Evolutionary conservation across 192 early-diverging fungal species (phyloP), one percentile per base, ranked within the genome.

Genomic region (Rhizophagus sp.): DNA sequence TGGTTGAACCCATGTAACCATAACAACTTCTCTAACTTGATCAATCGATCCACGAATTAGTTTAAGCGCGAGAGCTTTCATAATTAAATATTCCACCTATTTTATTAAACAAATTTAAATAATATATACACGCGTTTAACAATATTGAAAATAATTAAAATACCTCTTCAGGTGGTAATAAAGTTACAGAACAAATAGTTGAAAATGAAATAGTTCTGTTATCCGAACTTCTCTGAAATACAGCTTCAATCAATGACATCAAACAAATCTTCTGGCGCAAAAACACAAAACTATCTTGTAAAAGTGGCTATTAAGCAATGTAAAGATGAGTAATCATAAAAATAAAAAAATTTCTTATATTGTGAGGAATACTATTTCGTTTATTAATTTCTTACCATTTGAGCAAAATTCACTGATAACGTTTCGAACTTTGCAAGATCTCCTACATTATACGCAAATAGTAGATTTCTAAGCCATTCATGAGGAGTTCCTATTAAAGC

Each of bases 1-100:
- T 25, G 98, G 97, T 86, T 98, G 97, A 13, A 99, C 98, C 98
- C 98, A 99, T 71, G 95, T 92, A 47, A 99, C 93, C 44, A 88
- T 88, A 10, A 99, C 95, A 13, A 93, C 87, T 77, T 92, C 86
- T 41, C 95, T 95, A 27, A 99, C 96, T 86, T 99, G 96, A 80
- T 99, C 97, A 84, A 99, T 97, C 44, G 90, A 91, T 25, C 98
- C 98, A 73, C 91, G 89, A 82, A 99, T 94, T 78, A 99, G 83
- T 1, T 95, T 96, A 70, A 99, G 88, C 64, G 94, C 94, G 81
- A 99, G 83, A 15, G 96, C 97, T 88, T 97, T 97, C 98, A 99
- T 99, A 30, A 99, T 92, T 81, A 99, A 82, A 82, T 97, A 96
- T 89, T 99, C 98, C 12, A 98, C 97, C 84, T 93, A 80, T 52